Percentiles rank a stretch among this genome's conserved stretches.
Evolutionary conservation across 345 rosid genomes (phyloP).

Genomic region (Corchorus capsularis): DNA sequence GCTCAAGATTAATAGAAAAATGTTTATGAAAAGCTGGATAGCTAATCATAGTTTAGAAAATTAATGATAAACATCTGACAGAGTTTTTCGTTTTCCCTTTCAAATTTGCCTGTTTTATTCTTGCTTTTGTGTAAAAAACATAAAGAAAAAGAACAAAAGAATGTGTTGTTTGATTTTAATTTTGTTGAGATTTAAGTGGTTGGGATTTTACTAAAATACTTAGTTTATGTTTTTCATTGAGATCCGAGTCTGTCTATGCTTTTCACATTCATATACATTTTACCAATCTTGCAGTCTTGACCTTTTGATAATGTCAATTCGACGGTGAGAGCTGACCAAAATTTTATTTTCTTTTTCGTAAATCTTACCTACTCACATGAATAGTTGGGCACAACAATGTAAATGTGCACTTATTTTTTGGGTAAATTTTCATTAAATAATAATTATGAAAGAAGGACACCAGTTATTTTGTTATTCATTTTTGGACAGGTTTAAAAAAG

Average conservation of each 20-base stretch:
- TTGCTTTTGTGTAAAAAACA: background rate
- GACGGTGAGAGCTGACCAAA: background rate
- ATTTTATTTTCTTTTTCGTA: background rate
- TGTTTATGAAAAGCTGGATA: no score
- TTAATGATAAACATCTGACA: background rate
- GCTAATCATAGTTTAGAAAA: background rate
- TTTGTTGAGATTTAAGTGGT: background rate
- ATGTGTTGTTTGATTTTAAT: background rate
- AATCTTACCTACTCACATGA: background rate
- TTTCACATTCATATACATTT: background rate
- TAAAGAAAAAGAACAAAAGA: background rate
- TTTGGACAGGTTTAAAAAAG: background rate
- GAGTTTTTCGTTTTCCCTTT: background rate
- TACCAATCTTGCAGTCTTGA: background rate
- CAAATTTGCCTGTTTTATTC: background rate
- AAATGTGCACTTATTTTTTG: background rate
- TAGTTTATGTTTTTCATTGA: background rate
- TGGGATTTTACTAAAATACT: background rate
- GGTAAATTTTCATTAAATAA: background rate
- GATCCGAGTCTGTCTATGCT: conserved; percentile 1
- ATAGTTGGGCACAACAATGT: background rate
- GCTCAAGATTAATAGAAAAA: no score
- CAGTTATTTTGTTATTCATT: no score
- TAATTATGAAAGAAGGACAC: background rate
- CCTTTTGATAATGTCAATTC: background rate